Base-by-base conservation (phyloP, 2,329 filamentous ascomycete genomes). In the Teratosphaeria pseudoeucalypti region DNA sequence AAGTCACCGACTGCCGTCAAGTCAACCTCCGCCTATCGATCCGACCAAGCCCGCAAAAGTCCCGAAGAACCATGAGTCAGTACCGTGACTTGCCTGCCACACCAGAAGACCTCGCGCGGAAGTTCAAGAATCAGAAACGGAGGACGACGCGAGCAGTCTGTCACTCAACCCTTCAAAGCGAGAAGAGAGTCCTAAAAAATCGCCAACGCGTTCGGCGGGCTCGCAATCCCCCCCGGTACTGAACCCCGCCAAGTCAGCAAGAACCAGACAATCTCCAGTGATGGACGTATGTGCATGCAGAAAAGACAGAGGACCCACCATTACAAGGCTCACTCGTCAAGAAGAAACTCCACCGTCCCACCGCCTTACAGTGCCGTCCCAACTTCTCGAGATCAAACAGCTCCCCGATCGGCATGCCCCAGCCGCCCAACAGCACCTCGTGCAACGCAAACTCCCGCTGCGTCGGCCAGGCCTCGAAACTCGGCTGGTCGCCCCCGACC, bases 381-480 rank as follows among this genome's bases (percentile, higher is more conserved):
- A 81, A 64, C 52, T 61, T 68, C 68, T 81, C 79, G 10, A 81
- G 68, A 66, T 80, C 75, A 63, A 80, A 81, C 3, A 81, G 65
- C 67, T 81, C 79, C 27, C 78, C 78, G 63, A 81, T 79, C 14
- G 79, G 78, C 64, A 76, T 77, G 0, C 79, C 78, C 77, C 77
- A 81, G 0, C 78, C 78, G 0, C 73, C 73, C 4, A 81, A 70
- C 63, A 81, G 72, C 0, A 79, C 74, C 67, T 81, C 77, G 66
- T 81, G 79, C 55, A 76, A 62, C 34, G 63, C 59, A 55, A 65
- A 75, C 6, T 70, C 67, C 61, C 72, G 69, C 63, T 73, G 70
- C 27, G 70, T 69, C 26, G 73, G 73, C 72, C 72, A 74, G 23
- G 65, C 71, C 65, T 68, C 74, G 69, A 73, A 74, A 26, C 64